Evolutionary conservation across 2,329 filamentous ascomycete species (phyloP).

Genomic region (Trichoderma endophyticum): DNA sequence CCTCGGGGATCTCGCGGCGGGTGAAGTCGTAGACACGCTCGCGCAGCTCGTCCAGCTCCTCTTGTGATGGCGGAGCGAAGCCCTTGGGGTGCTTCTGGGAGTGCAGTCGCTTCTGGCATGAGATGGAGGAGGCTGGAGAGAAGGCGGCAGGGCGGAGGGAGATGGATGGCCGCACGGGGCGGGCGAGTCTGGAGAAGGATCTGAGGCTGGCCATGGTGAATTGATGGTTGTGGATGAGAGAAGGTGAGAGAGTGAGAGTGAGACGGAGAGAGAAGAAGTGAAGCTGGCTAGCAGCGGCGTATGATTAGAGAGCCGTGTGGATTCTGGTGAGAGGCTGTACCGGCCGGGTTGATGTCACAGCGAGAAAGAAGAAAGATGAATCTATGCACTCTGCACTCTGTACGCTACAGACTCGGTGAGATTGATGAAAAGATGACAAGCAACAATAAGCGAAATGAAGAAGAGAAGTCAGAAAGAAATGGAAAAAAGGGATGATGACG

Average conservation of each 20-base stretch:
- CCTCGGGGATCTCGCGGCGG: constrained; percentile 79
- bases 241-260: too few relatives aligned
- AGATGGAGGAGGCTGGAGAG: constrained; percentile 31
- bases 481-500: background rate
- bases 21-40: constrained; percentile 87
- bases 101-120: constrained; percentile 38
- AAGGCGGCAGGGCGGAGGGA: constrained; percentile 31
- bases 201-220: constrained; percentile 40
- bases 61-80: constrained; percentile 65
- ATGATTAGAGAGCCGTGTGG: background rate
- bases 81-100: constrained; percentile 62
- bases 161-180: constrained; percentile 36
- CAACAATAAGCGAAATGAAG: background rate
- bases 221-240: background rate
- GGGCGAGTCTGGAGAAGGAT: constrained; percentile 36
- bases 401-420: background rate
- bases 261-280: background rate
- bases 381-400: too few relatives aligned
- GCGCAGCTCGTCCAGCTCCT: constrained; percentile 76
- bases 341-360: background rate
- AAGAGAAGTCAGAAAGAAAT: too few relatives aligned
- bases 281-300: constrained; percentile 2
- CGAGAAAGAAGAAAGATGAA: background rate
- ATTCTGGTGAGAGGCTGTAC: background rate
- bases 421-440: background rate